phyloP scores from a whole-genome alignment of 1,139 yeast species.

The Geotrichum macrosporum region DNA sequence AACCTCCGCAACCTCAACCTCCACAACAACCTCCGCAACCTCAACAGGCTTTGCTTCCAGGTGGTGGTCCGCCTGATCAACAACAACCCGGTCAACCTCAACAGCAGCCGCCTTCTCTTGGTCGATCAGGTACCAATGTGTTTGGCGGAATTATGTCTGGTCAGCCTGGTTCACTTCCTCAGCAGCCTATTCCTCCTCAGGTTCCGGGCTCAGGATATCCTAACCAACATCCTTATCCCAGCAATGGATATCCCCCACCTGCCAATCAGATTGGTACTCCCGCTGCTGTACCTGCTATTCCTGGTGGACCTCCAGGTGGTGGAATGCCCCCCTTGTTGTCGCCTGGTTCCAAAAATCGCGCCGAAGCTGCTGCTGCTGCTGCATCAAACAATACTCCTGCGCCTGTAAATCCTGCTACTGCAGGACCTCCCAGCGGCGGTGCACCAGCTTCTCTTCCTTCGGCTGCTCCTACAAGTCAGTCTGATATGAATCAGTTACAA shows the following conservation, averaged over 20 bases:
- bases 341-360: conserved; percentile 23
- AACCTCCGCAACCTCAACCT: conserved; percentile 27
- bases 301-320: conserved; percentile 21
- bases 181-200: conserved; percentile 22
- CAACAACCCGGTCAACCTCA: conserved; percentile 23
- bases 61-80: conserved; percentile 24
- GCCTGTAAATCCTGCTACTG: conserved; percentile 29
- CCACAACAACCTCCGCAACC: conserved; percentile 29
- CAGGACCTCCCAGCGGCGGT: conserved; percentile 24
- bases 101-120: conserved; percentile 32
- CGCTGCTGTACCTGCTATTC: conserved; percentile 18
- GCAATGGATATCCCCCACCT: conserved; percentile 20
- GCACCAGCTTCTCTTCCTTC: conserved; percentile 22
- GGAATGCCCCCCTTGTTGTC: conserved; percentile 24
- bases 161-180: conserved; percentile 25
- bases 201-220: conserved; percentile 18
- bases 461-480: conserved; percentile 27
- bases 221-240: neutral
- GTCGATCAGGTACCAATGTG: conserved; percentile 34
- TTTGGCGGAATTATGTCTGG: conserved; percentile 39
- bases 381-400: conserved; percentile 25
- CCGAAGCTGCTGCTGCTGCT: conserved; percentile 27
- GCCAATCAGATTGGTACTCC: conserved; percentile 21
- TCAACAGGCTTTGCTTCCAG: conserved; percentile 26
- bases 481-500: conserved; percentile 34